Percentiles rank a stretch among this genome's conserved stretches.
Conservation (phyloP, 345 rosid genomes). For the Populus euphratica region DNA sequence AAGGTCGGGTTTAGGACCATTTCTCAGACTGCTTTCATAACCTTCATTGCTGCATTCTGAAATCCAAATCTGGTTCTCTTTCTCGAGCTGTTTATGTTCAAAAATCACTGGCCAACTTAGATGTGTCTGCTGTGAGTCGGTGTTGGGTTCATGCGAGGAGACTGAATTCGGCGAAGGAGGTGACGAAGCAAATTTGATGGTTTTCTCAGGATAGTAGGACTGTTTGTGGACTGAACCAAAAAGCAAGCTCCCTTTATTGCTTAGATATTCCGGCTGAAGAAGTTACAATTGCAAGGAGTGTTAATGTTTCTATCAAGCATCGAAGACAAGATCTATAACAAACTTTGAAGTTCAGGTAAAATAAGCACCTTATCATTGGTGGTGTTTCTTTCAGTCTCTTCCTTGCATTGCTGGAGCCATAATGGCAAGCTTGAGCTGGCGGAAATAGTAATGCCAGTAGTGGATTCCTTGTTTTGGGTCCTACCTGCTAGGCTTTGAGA, state of each 20-base stretch:
- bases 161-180: slow-evolving; percentile 41
- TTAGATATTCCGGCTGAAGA: slow-evolving; percentile 28
- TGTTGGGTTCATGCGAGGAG: slow-evolving; percentile 34
- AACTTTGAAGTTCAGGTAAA: background rate
- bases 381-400: slow-evolving; percentile 35
- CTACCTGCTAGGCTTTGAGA: slow-evolving; percentile 27
- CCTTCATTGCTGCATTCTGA: slow-evolving; percentile 32
- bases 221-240: slow-evolving; percentile 24
- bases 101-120: slow-evolving; percentile 45
- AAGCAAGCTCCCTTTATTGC: slow-evolving; percentile 45
- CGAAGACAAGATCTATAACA: background rate
- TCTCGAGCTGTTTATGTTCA: slow-evolving; percentile 28
- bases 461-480: slow-evolving; percentile 17
- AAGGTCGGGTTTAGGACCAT: slow-evolving; percentile 42
- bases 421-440: slow-evolving; percentile 56
- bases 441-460: slow-evolving; percentile 6
- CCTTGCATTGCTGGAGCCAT: slow-evolving; percentile 78
- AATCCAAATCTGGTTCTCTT: slow-evolving; percentile 45
- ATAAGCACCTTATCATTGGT: slow-evolving; percentile 33
- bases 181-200: slow-evolving; percentile 39
- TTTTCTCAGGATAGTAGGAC: slow-evolving; percentile 21
- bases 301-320: background rate
- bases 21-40: slow-evolving; percentile 23
- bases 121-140: slow-evolving; percentile 16
- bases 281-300: background rate